Evolutionary conservation across 257 asterid species (phyloP).

Genomic region (Leonotis leonurus): DNA sequence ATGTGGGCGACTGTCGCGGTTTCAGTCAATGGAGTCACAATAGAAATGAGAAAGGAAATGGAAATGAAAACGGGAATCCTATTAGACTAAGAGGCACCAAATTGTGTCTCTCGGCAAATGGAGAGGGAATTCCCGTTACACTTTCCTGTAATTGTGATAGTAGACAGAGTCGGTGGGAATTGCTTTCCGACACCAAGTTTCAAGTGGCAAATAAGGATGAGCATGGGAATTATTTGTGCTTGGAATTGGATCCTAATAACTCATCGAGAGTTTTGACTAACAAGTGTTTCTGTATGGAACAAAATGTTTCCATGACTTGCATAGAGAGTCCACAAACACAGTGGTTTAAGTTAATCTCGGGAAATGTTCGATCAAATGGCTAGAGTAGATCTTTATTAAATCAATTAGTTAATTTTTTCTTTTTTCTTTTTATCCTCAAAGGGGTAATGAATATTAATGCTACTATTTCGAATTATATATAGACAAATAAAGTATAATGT

Average conservation of each 20-base stretch:
- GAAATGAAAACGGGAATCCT: constrained; percentile 15
- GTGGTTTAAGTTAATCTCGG: not conserved
- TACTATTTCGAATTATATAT: too few species aligned
- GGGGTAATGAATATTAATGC: too few species aligned
- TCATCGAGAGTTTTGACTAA: constrained; percentile 24
- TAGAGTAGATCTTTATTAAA: not conserved
- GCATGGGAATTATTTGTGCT: constrained; percentile 36
- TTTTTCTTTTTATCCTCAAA: too few species aligned
- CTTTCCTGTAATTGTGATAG: constrained; percentile 27
- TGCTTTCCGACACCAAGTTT: constrained; percentile 8
- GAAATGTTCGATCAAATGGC: not conserved
- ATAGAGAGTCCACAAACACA: not conserved
- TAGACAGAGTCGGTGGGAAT: constrained; percentile 26
- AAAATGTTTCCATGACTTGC: not conserved
- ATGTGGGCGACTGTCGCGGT: constrained; percentile 17
- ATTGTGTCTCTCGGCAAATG: constrained; percentile 26
- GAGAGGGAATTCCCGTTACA: constrained; percentile 31
- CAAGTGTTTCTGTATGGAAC: constrained; percentile 14
- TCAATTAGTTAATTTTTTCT: too few species aligned
- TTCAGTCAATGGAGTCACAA: constrained; percentile 25
- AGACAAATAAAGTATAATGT: too few species aligned
- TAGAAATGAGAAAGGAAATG: too few species aligned
- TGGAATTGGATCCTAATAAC: constrained; percentile 28
- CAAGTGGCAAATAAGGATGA: constrained; percentile 30
- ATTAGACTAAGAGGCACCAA: constrained; percentile 20